Conservation (phyloP, 2,329 filamentous ascomycete species). For the Microsporum canis region DNA sequence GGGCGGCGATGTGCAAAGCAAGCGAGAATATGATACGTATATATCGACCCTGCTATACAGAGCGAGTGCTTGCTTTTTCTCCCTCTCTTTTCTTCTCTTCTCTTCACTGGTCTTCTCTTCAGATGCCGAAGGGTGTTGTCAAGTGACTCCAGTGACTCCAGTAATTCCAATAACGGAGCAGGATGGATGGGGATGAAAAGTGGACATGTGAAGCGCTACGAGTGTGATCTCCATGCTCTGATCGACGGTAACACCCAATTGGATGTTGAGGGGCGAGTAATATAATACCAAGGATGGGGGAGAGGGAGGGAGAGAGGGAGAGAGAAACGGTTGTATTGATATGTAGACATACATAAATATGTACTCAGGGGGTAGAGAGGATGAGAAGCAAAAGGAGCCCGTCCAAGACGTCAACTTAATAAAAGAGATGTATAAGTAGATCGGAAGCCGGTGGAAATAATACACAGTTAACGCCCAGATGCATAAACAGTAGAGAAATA, state of each 20-base stretch:
- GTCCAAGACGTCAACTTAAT: not conserved
- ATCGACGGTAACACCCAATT: not conserved
- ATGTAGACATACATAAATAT: not conserved
- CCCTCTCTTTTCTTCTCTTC: not conserved
- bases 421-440: not conserved
- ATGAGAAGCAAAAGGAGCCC: not conserved
- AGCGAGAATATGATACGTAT: not conserved
- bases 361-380: not conserved
- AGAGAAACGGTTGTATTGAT: not conserved
- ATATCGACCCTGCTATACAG: not conserved
- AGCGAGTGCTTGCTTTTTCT: not conserved
- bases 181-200: not conserved
- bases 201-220: not conserved
- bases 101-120: not conserved
- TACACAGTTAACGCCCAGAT: conserved; percentile 1
- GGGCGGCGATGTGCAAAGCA: not conserved
- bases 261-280: not conserved
- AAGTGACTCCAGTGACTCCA: not conserved
- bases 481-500: not conserved
- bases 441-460: not conserved
- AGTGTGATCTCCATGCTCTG: conserved; percentile 2
- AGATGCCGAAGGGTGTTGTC: not conserved
- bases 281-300: not conserved
- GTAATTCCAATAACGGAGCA: not conserved
- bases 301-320: not conserved